These are phyloP conservation scores for Oryza meyeriana DNA, from an alignment of 176 grass and related monocot species.

Conservation along the genomic window DNA sequence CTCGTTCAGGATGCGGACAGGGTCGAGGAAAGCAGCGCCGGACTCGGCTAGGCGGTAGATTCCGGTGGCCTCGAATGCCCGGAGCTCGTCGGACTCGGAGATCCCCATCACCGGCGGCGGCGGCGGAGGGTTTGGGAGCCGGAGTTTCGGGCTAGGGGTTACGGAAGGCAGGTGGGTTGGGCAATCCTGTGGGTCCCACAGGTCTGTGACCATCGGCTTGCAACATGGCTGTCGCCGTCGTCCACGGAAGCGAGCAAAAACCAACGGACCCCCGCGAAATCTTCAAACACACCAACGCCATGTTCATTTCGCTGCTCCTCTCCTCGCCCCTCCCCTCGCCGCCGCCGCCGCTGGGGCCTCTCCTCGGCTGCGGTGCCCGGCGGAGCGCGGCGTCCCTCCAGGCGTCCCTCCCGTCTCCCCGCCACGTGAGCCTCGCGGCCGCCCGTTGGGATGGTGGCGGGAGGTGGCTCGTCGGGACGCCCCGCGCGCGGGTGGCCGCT, in stretches of 20 bases:
- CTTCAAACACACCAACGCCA: conserved; percentile 13
- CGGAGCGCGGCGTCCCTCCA: background rate
- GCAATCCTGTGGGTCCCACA: background rate
- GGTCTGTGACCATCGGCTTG: background rate
- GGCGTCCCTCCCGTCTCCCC: background rate
- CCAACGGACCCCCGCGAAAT: conserved; percentile 26
- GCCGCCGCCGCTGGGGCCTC: background rate
- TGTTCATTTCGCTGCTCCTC: conserved; percentile 33
- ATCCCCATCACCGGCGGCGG: background rate
- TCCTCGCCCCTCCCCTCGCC: background rate
- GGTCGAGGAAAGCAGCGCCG: conserved; percentile 59
- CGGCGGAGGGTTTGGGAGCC: conserved; percentile 11
- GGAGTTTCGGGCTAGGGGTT: background rate
- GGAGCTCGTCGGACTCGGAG: conserved; percentile 47
- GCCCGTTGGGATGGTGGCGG: background rate
- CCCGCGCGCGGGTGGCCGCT: background rate
- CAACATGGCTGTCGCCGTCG: background rate
- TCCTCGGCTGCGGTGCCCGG: background rate
- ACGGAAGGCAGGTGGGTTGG: background rate
- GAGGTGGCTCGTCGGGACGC: background rate
- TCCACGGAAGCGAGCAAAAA: conserved; percentile 14
- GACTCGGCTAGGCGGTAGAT: conserved; percentile 45
- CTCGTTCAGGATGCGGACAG: conserved; percentile 66
- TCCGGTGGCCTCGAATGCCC: conserved; percentile 53
- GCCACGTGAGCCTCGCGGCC: background rate